Evolutionary conservation across 768 basidiomycete species (phyloP).

Genomic region (Paxillus rubicundulus): DNA sequence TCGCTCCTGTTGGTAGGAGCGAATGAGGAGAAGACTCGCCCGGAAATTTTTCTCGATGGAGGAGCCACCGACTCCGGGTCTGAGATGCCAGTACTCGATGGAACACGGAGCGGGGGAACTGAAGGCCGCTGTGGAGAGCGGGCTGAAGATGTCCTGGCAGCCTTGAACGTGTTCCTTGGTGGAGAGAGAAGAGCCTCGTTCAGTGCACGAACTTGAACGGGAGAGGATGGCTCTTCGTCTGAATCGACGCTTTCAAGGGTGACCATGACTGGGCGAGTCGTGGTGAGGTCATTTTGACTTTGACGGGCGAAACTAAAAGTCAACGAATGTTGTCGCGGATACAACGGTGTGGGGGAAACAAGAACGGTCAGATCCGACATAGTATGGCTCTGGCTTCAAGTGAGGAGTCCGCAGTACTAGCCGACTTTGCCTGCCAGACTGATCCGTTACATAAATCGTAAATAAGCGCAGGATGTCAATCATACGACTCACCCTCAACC

Average conservation of each 20-base stretch:
- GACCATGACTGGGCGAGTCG: slow-evolving; percentile 29
- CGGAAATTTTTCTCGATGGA: slow-evolving; percentile 7
- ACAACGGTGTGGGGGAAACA: slow-evolving; percentile 29
- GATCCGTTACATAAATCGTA: too few relatives aligned
- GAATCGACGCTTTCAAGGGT: slow-evolving; percentile 28
- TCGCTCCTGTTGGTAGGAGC: slow-evolving; percentile 30
- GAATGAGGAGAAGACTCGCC: slow-evolving; percentile 17
- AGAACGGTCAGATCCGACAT: slow-evolving; percentile 35
- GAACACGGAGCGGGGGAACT: slow-evolving; percentile 20
- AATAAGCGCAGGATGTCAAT: too few relatives aligned
- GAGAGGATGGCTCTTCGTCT: slow-evolving; percentile 24
- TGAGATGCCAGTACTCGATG: not conserved
- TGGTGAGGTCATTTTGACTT: slow-evolving; percentile 26
- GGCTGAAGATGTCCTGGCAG: slow-evolving; percentile 9
- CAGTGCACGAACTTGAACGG: slow-evolving; percentile 17
- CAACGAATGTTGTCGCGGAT: slow-evolving; percentile 20
- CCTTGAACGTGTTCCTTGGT: slow-evolving; percentile 28
- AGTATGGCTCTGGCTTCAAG: not conserved
- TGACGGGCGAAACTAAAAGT: slow-evolving; percentile 31
- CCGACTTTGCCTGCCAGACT: too few relatives aligned
- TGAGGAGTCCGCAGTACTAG: too few relatives aligned
- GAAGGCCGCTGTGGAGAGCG: slow-evolving; percentile 12
- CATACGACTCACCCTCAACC: too few relatives aligned
- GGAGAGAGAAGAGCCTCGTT: slow-evolving; percentile 26
- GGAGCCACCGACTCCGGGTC: not conserved